Evolutionary conservation across 1,139 yeast genomes (phyloP), one percentile per base, ranked within the genome.

Genomic region (Geotrichum reessii): DNA sequence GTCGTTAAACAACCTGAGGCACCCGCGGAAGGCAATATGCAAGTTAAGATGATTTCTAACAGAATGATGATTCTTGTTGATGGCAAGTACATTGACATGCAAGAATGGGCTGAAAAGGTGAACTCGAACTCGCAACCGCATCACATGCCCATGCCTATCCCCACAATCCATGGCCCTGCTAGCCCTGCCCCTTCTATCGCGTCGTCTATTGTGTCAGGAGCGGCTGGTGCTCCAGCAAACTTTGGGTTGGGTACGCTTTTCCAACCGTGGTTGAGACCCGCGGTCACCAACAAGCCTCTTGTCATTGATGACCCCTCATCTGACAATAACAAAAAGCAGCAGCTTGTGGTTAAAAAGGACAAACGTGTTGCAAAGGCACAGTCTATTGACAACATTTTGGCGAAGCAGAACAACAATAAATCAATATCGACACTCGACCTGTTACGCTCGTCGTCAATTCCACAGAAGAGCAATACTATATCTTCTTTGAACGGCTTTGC

Each of bases 61-160:
- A 65, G 73, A 14, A 65, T 71, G 66, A 68, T 70, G 70, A 71
- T 71, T 37, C 58, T 64, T 48, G 67, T 67, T 3, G 67, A 64
- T 12, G 63, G 63, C 11, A 60, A 63, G 19, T 66, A 55, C 57
- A 64, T 66, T 28, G 73, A 71, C 60, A 70, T 71, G 73, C 73
- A 71, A 58, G 71, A 69, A 3, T 70, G 73, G 73, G 65, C 69
- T 24, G 65, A 65, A 33, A 62, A 55, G 44, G 65, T 63, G 47
- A 66, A 65, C 56, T 31, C 37, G 22, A 44, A 44, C n/a, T 19
- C 50, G 31, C 51, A 46, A 42, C 50, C 52, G 42, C 61, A 46
- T 31, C 50, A 19, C 27, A 53, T 44, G 40, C 56, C 47, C 28
- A 49, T 31, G 24, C 21, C 24, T 8, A 11, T 37, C 11, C 55